A percentile compares a stretch with the other conserved stretches of the same genome.
Evolutionary conservation across 2,329 filamentous ascomycete genomes (phyloP).

Genomic region (Aspergillus sp.): DNA sequence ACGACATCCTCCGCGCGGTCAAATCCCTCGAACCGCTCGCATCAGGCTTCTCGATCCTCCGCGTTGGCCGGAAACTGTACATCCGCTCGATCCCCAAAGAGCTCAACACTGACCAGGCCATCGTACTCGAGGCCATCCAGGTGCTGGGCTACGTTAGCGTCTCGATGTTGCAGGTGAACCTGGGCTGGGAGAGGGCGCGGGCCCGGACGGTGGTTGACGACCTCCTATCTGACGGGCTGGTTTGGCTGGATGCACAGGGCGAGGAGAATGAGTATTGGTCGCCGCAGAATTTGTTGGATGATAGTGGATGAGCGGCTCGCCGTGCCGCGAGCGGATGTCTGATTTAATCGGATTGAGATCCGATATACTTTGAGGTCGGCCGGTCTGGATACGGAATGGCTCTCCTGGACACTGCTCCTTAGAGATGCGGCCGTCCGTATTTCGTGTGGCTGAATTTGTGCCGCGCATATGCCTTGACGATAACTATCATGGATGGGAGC

Average conservation of each 20-base stretch:
- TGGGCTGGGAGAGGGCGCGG: conserved; percentile 74
- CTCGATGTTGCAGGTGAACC: conserved; percentile 76
- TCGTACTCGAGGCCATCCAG: conserved; percentile 83
- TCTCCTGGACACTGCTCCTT: too few species aligned
- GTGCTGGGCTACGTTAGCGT: conserved; percentile 83
- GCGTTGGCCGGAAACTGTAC: conserved; percentile 74
- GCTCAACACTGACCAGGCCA: conserved; percentile 86
- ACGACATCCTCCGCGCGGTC: conserved; percentile 85
- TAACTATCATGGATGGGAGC: too few species aligned
- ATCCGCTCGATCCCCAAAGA: conserved; percentile 92
- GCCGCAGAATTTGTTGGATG: conserved; percentile 36
- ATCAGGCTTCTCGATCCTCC: conserved; percentile 75
- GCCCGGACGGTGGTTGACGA: conserved; percentile 88
- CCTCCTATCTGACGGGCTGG: conserved; percentile 73
- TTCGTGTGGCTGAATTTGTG: too few species aligned
- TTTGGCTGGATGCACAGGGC: conserved; percentile 86
- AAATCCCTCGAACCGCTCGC: conserved; percentile 79
- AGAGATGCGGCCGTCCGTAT: too few species aligned
- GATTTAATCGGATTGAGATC: too few species aligned
- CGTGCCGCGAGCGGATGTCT: too few species aligned
- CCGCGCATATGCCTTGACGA: too few species aligned
- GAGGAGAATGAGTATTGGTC: conserved; percentile 88
- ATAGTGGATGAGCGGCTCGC: conserved; percentile 27
- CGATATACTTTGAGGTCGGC: too few species aligned
- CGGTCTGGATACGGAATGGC: too few species aligned